Percentiles rank a stretch among this genome's conserved stretches.
phyloP scores from a whole-genome alignment of 257 asterid genomes.

The Parsonsia alboflavescens region DNA sequence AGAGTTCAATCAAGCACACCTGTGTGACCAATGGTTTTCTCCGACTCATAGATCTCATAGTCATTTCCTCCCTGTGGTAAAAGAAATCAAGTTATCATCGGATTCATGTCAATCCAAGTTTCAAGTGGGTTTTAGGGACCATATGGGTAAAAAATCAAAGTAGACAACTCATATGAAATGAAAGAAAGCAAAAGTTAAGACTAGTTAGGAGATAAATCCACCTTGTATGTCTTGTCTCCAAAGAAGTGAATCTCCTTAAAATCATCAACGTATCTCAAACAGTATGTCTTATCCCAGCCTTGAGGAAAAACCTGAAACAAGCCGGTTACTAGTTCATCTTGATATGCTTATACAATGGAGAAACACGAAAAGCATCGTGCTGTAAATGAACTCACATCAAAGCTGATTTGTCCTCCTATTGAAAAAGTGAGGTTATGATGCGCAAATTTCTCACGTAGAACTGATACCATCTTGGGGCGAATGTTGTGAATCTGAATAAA shows the following conservation, averaged over 20 bases:
- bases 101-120: neutral
- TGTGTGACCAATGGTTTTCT: constrained; percentile 86
- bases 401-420: constrained; percentile 97
- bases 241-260: constrained; percentile 87
- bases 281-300: constrained; percentile 98
- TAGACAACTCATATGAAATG: neutral
- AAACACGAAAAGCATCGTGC: neutral
- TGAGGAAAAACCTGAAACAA: constrained; percentile 74
- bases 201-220: constrained; percentile 16
- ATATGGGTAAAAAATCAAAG: neutral
- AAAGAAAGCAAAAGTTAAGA: neutral
- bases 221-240: constrained; percentile 98
- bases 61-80: constrained; percentile 86
- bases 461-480: constrained; percentile 79
- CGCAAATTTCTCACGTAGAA: constrained; percentile 75
- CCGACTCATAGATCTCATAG: constrained; percentile 79
- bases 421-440: constrained; percentile 76
- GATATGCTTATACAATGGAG: too few relatives aligned
- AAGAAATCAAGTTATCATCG: neutral
- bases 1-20: constrained; percentile 34
- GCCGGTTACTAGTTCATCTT: neutral
- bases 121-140: neutral
- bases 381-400: constrained; percentile 93
- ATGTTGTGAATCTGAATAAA: constrained; percentile 64
- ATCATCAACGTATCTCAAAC: constrained; percentile 82